Evolutionary conservation across 345 rosid species (phyloP).

Genomic region (Cardamine resedifolia): DNA sequence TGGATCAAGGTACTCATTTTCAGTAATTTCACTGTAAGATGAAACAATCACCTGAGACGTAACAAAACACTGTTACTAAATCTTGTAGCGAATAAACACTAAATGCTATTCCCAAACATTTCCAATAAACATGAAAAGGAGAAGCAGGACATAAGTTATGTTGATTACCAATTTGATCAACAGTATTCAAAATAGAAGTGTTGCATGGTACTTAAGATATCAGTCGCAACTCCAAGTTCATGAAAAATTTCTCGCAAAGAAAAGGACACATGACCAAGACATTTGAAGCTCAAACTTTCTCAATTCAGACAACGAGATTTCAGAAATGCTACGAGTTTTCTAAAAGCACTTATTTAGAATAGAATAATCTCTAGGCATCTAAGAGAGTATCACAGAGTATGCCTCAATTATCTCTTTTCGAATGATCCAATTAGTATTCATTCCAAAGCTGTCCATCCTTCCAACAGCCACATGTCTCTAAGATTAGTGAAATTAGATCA

Average conservation of each 20-base stretch:
- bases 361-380: not conserved
- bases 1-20: constrained; percentile 82
- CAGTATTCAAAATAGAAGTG: not conserved
- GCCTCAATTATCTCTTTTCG: no score
- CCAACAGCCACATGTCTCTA: not conserved
- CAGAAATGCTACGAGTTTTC: not conserved
- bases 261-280: not conserved
- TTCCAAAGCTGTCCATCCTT: not conserved
- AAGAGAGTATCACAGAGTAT: not conserved
- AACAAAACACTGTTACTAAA: constrained; percentile 6
- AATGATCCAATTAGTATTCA: no score
- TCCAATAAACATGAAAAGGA: not conserved
- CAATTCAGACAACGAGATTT: not conserved
- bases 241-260: constrained; percentile 2
- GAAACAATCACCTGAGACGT: constrained; percentile 68
- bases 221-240: not conserved
- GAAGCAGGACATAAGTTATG: not conserved
- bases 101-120: not conserved
- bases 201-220: constrained; percentile 4
- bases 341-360: not conserved
- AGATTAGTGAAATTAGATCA: not conserved
- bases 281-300: not conserved
- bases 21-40: constrained; percentile 58
- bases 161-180: not conserved
- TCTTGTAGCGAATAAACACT: not conserved